These are phyloP conservation scores for Wickerhamomyces ciferrii DNA, from an alignment of 805 yeast species.

Conservation along the genomic window DNA sequence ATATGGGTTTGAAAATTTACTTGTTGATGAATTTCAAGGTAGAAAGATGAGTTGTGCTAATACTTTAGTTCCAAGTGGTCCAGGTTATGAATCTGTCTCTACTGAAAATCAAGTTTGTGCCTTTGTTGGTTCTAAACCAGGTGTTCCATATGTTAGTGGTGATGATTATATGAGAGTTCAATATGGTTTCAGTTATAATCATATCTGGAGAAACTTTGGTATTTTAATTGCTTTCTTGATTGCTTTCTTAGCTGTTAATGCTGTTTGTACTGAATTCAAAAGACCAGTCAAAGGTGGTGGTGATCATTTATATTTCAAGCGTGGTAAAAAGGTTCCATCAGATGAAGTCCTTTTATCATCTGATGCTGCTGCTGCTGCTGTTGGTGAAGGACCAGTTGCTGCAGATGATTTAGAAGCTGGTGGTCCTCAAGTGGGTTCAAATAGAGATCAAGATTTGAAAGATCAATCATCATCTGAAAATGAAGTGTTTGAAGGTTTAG, in stretches of 20 bases:
- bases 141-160: slow-evolving; percentile 50
- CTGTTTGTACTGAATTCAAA: slow-evolving; percentile 48
- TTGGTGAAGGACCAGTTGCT: not conserved
- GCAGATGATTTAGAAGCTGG: slow-evolving; percentile 7
- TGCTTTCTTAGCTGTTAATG: slow-evolving; percentile 49
- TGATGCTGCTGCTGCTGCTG: not conserved
- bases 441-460: slow-evolving; percentile 3
- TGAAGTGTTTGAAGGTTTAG: slow-evolving; percentile 20
- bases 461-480: slow-evolving; percentile 3
- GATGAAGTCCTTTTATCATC: not conserved
- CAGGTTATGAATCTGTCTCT: slow-evolving; percentile 37
- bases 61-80: slow-evolving; percentile 53
- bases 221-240: slow-evolving; percentile 48
- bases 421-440: not conserved
- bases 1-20: slow-evolving; percentile 57
- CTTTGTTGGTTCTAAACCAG: slow-evolving; percentile 54
- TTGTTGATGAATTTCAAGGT: slow-evolving; percentile 61
- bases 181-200: slow-evolving; percentile 47
- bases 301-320: slow-evolving; percentile 43
- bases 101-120: slow-evolving; percentile 46
- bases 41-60: slow-evolving; percentile 47
- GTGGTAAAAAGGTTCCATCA: slow-evolving; percentile 25
- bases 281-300: slow-evolving; percentile 30
- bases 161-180: slow-evolving; percentile 44
- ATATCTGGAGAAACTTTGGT: slow-evolving; percentile 82